Base-by-base conservation (phyloP, 2,329 filamentous ascomycete species). In the Cercospora sesami region DNA sequence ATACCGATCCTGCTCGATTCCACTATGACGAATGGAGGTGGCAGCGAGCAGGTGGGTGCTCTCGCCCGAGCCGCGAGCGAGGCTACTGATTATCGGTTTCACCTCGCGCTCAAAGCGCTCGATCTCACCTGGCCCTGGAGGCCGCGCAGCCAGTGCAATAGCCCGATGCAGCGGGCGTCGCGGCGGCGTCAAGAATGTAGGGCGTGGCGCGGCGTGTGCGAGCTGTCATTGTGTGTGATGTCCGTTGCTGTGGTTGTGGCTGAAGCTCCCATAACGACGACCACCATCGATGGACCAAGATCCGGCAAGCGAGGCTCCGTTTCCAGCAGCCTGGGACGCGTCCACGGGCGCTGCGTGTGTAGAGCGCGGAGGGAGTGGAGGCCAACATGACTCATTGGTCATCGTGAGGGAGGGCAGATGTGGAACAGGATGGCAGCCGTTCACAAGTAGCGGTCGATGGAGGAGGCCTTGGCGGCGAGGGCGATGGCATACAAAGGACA, bases 321-420 rank as follows among this genome's bases (percentile, higher is more conserved):
- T 48, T 69, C 70, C 70, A 65, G 61, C 68, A 45, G 68, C 58
- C 68, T 68, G 70, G 70, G 67, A 60, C 58, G 63, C 36, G 36
- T 42, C 36, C 36, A 42, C 16, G 36, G 36, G 36, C 36, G 36
- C 36, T 42, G 36, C 21, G 45, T 26, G 36, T n/a, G 16, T n/a
- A 14, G 18, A 58, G 36, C 53, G 58, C 51, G 62, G 68, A 64
- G 53, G 53, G 69, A 66, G 39, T 66, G 69, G n/a, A 57, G 65
- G 65, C 65, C 31, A 64, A 66, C 63, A 68, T 71, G 70, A 71
- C 63, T 71, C 70, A 71, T 64, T 68, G 63, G 67, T 69, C 69
- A 69, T 69, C 63, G 63, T 60, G 58, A 61, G 55, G 64, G 57
- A 60, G 30, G 51, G 39, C 45, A 42, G 31, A 58, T 55, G 57